These are phyloP conservation scores for Pisolithus sp. DNA, from an alignment of 768 basidiomycete species.

Conservation along the genomic window DNA sequence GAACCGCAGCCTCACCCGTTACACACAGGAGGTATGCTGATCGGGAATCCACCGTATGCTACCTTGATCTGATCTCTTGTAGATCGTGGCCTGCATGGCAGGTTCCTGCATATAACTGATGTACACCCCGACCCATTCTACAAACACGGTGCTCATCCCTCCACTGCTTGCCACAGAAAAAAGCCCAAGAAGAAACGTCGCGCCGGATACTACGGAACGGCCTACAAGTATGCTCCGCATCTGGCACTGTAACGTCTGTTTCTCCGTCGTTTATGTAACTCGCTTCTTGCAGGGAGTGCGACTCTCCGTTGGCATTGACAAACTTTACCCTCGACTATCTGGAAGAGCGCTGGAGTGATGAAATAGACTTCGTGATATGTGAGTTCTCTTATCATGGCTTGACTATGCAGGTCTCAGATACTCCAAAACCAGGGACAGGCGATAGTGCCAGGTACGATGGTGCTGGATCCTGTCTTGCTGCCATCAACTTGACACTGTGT, in stretches of 20 bases:
- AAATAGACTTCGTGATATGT: conserved; percentile 91
- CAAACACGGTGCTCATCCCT: conserved; percentile 39
- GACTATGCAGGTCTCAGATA: background rate
- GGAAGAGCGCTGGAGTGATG: conserved; percentile 69
- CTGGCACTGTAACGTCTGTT: background rate
- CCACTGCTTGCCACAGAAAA: conserved; percentile 61
- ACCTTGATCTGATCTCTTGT: conserved; percentile 20
- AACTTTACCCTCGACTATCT: conserved; percentile 80
- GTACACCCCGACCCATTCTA: conserved; percentile 79
- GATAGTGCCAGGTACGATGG: conserved; percentile 58
- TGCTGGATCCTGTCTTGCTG: background rate
- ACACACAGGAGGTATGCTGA: conserved; percentile 22
- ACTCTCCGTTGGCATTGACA: conserved; percentile 72
- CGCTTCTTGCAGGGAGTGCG: conserved; percentile 53
- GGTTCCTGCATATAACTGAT: conserved; percentile 80
- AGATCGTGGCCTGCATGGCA: conserved; percentile 50
- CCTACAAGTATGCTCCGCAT: conserved; percentile 48
- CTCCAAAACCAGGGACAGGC: conserved; percentile 53
- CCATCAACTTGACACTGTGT: background rate
- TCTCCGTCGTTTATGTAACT: background rate
- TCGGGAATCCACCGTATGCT: background rate
- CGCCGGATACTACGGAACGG: conserved; percentile 61
- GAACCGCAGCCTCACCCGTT: conserved; percentile 11
- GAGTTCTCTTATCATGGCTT: conserved; percentile 17
- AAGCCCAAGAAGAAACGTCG: conserved; percentile 48